Base-by-base conservation (phyloP, 495 filamentous ascomycete species). In the Cudoniella acicularis region DNA sequence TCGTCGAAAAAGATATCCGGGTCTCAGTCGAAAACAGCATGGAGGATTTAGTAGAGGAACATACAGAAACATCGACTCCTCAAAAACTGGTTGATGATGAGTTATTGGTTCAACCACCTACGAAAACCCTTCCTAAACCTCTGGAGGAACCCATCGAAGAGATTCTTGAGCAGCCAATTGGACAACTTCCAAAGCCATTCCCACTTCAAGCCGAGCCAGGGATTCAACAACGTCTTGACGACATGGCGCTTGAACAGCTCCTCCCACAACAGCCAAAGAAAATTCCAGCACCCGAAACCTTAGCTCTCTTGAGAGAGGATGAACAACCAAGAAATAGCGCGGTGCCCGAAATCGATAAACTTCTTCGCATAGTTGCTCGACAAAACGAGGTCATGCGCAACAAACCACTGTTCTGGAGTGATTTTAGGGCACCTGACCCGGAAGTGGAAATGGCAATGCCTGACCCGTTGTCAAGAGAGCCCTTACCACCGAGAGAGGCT, bases 341-440 rank as follows among this genome's bases (percentile, higher is more conserved):
- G 0, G 30, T 58, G 13, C 46, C 48, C 1, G 56, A 58, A 26
- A 58, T 58, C 17, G 48, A 58, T 26, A 51, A 1, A 2, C 10
- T 52, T 13, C 20, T 58, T 10, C 56, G 56, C 42, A 43, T 52
- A 1, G 36, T 58, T 11, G 47, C 47, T 18, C 26, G 51, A 30
- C 26, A 51, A 11, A 51, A 52, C 21, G 30, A 58, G 18, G 20
- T 2, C 2, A 42, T 26, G 49, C 26, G 16, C 22, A 25, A 58
- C 17, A 51, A 51, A 24, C 56, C 48, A 16, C 42, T 58, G 21
- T 52, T 58, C 24, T 52, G 30, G 56, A 58, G 26, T 18, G 56
- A 58, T 18, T 51, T 45, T 36, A 50, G 48, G 30, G 24, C 56
- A 42, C 13, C 47, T 10, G 47, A 52, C 9, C 18, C 21, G 1